These are phyloP conservation scores for Diatrype stigma DNA, from an alignment of 2,329 filamentous ascomycete genomes.

Conservation along the genomic window DNA sequence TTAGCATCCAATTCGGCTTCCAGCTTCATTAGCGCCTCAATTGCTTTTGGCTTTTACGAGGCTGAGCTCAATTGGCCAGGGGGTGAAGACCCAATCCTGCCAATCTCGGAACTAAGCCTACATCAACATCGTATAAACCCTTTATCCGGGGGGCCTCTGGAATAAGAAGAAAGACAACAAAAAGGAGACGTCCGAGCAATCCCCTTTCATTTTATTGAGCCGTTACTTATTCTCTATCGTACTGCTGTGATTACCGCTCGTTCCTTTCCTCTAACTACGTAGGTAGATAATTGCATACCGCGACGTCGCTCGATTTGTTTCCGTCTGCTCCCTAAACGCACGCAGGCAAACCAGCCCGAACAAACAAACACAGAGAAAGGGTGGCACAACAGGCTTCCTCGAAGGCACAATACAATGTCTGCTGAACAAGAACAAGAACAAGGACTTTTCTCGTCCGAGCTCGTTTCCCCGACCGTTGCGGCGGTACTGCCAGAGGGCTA, in stretches of 20 bases:
- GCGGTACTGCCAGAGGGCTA: conserved; percentile 75
- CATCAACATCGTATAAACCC: background rate
- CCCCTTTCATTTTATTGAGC: background rate
- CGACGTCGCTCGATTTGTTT: background rate
- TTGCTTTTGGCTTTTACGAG: background rate
- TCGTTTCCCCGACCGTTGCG: conserved; percentile 74
- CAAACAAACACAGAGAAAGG: background rate
- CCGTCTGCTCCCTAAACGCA: too few species aligned
- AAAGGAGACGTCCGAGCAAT: background rate
- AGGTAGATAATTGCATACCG: background rate
- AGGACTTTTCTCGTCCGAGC: conserved; percentile 70
- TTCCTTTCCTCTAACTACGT: background rate
- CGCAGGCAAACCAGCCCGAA: too few species aligned
- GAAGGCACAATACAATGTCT: too few species aligned
- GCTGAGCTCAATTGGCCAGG: background rate
- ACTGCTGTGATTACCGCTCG: background rate
- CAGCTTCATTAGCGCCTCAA: background rate
- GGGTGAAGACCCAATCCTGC: background rate
- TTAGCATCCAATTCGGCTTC: background rate
- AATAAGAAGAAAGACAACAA: background rate
- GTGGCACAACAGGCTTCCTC: background rate
- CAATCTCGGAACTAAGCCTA: too few species aligned
- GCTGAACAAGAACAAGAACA: conserved; percentile 30
- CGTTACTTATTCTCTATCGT: background rate
- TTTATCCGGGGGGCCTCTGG: background rate